phyloP scores from a whole-genome alignment of 2,329 filamentous ascomycete genomes.

The Hypoxylon sp. region DNA sequence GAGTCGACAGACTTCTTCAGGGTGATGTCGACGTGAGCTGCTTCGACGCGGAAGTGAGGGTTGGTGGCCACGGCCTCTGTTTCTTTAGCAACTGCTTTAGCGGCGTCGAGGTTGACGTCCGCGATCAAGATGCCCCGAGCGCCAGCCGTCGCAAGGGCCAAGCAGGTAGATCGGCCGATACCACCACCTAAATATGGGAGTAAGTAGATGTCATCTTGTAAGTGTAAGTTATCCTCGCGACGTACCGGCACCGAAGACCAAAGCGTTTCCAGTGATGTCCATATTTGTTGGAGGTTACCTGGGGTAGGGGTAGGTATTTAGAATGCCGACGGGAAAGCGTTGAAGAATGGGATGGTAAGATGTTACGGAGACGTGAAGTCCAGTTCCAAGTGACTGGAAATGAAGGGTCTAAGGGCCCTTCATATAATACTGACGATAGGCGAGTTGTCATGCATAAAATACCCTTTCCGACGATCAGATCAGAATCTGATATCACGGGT shows the following conservation, averaged over 20 bases:
- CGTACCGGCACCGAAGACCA: background rate
- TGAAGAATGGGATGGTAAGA: no score
- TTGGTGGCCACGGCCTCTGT: slow-evolving; percentile 3
- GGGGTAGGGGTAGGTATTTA: no score
- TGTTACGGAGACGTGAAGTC: no score
- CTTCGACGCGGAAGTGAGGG: slow-evolving; percentile 25
- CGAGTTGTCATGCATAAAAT: no score
- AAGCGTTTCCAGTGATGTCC: background rate
- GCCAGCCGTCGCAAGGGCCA: slow-evolving; percentile 26
- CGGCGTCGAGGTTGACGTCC: slow-evolving; percentile 32
- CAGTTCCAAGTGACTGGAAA: no score
- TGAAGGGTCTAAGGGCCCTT: no score
- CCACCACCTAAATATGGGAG: background rate
- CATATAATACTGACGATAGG: no score
- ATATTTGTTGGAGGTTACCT: no score
- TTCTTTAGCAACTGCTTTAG: slow-evolving; percentile 11
- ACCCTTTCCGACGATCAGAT: no score
- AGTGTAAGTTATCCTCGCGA: no score
- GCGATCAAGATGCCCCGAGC: slow-evolving; percentile 27
- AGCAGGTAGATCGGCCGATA: background rate
- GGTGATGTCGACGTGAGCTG: slow-evolving; percentile 24
- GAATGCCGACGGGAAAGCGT: no score
- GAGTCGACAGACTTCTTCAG: slow-evolving; percentile 17
- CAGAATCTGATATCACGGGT: no score
- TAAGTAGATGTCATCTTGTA: background rate